Conservation (phyloP, 805 yeast genomes). For the Ogataea minuta region DNA sequence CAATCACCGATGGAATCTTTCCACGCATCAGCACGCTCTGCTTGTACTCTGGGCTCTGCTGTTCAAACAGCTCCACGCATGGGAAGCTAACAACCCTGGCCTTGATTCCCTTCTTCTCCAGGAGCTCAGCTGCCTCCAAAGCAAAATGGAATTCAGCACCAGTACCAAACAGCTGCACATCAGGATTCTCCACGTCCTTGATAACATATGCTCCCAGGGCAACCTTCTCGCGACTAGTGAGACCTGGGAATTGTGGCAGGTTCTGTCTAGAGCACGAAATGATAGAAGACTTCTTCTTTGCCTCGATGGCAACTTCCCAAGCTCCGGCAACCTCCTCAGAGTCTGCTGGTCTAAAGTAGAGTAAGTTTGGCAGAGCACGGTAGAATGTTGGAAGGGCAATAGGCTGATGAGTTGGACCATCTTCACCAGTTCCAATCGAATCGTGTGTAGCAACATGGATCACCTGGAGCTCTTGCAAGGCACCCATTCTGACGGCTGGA, state of each 20-base stretch:
- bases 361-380: slow-evolving; percentile 77
- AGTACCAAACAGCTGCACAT: slow-evolving; percentile 69
- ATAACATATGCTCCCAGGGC: slow-evolving; percentile 88
- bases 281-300: slow-evolving; percentile 63
- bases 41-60: slow-evolving; percentile 78
- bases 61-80: slow-evolving; percentile 85
- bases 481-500: slow-evolving; percentile 84
- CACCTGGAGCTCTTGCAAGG: slow-evolving; percentile 77
- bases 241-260: slow-evolving; percentile 89
- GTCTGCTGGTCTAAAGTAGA: slow-evolving; percentile 90
- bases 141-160: slow-evolving; percentile 92
- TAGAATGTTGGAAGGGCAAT: slow-evolving; percentile 77
- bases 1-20: slow-evolving; percentile 86
- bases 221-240: slow-evolving; percentile 79
- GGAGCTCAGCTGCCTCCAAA: slow-evolving; percentile 75
- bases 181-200: slow-evolving; percentile 56
- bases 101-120: slow-evolving; percentile 61
- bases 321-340: slow-evolving; percentile 86
- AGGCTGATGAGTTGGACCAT: slow-evolving; percentile 93
- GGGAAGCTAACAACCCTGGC: slow-evolving; percentile 89
- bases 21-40: slow-evolving; percentile 81
- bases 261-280: slow-evolving; percentile 81
- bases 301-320: slow-evolving; percentile 60
- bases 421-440: slow-evolving; percentile 89
- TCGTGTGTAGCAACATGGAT: slow-evolving; percentile 89